A percentile compares a stretch with the other conserved stretches of the same genome.
phyloP scores from a whole-genome alignment of 1,139 yeast genomes.

The Pichia sp. region DNA sequence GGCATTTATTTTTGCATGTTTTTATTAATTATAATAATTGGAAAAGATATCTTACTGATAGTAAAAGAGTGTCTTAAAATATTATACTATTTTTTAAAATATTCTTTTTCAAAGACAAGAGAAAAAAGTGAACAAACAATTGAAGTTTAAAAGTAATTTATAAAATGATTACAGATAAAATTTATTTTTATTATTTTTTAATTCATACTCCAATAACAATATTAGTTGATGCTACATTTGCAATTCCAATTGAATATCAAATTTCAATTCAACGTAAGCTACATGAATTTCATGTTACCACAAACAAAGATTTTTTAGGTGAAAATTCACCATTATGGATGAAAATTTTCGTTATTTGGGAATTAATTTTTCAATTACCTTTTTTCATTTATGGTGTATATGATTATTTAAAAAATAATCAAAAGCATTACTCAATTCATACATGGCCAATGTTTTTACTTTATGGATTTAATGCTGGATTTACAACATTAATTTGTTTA shows the following conservation, averaged over 20 bases:
- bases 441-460: conserved; percentile 46
- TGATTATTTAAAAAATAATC: conserved; percentile 18
- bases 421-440: conserved; percentile 10
- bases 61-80: too few relatives aligned
- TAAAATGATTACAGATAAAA: conserved; percentile 33
- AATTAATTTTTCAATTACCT: conserved; percentile 71
- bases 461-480: conserved; percentile 72
- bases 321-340: conserved; percentile 62
- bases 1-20: conserved; percentile 39
- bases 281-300: conserved; percentile 50
- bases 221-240: conserved; percentile 66
- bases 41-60: too few relatives aligned
- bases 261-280: conserved; percentile 42
- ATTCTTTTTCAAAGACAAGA: too few relatives aligned
- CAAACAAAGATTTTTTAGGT: conserved; percentile 68
- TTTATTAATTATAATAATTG: background rate
- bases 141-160: background rate
- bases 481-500: conserved; percentile 66
- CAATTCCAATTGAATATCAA: conserved; percentile 50
- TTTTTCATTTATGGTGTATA: conserved; percentile 48
- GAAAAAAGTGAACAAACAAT: too few relatives aligned
- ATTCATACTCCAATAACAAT: conserved; percentile 73
- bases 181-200: conserved; percentile 46
- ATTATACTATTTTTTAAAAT: too few relatives aligned
- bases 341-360: conserved; percentile 61